Conservation (phyloP, 2,329 filamentous ascomycete species). For the Fusarium azukiicola region DNA sequence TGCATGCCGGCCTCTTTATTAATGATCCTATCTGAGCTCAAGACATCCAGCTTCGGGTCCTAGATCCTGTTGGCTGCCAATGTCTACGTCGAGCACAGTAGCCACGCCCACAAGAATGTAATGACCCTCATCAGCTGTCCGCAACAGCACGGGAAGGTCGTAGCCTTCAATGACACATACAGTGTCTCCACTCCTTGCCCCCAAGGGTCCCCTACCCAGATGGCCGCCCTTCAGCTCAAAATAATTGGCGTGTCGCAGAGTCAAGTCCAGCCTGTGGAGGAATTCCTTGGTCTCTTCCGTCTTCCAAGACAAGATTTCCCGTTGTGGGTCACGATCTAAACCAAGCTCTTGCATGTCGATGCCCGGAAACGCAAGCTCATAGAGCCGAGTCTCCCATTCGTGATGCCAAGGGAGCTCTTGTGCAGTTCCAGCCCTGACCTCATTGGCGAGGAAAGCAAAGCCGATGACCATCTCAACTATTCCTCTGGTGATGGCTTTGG, state of each 20-base stretch:
- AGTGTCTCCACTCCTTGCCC: not conserved
- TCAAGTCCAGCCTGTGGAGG: not conserved
- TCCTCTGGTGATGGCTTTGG: not conserved
- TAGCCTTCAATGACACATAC: not conserved
- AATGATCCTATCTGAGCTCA: not conserved
- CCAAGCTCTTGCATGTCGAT: not conserved
- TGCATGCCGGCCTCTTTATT: too few relatives aligned
- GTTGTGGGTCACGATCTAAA: not conserved
- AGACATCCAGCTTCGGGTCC: not conserved
- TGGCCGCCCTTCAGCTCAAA: not conserved
- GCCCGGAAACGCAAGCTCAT: not conserved
- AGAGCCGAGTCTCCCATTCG: not conserved
- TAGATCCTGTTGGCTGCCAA: not conserved
- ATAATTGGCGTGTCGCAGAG: not conserved
- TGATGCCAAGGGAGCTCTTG: not conserved
- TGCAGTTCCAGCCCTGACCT: not conserved
- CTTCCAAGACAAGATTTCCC: not conserved
- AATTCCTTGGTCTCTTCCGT: not conserved
- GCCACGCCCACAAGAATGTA: not conserved
- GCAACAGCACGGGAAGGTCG: not conserved
- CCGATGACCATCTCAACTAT: not conserved
- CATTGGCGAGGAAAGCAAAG: not conserved
- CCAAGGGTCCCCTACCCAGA: not conserved
- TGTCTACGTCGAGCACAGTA: not conserved
- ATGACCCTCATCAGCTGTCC: not conserved